Evolutionary conservation across 768 basidiomycete species (phyloP).

Genomic region (Albatrellus ellisii): DNA sequence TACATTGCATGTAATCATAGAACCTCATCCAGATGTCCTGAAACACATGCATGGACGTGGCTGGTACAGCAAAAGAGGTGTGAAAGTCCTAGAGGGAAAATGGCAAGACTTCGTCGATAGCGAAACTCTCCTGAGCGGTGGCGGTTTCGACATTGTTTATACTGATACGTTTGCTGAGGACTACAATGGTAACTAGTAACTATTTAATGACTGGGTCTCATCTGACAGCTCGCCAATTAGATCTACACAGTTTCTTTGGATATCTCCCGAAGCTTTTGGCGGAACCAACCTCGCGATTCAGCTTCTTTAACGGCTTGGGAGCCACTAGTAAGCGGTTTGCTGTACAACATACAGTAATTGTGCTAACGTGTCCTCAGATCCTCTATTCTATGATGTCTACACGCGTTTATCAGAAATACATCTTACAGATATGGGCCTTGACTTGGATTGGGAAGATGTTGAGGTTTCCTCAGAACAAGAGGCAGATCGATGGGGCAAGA

Average conservation of each 20-base stretch:
- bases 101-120: slow-evolving; percentile 82
- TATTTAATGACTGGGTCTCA: neutral
- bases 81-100: slow-evolving; percentile 75
- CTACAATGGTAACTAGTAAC: slow-evolving; percentile 43
- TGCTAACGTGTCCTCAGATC: slow-evolving; percentile 34
- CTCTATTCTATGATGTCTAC: slow-evolving; percentile 85
- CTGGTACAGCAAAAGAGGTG: slow-evolving; percentile 68
- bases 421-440: slow-evolving; percentile 67
- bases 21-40: slow-evolving; percentile 91
- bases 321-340: slow-evolving; percentile 76
- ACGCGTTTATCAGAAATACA: slow-evolving; percentile 77
- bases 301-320: slow-evolving; percentile 96
- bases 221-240: slow-evolving; percentile 20
- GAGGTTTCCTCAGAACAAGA: slow-evolving; percentile 43
- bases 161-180: slow-evolving; percentile 90
- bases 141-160: slow-evolving; percentile 82
- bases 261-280: slow-evolving; percentile 63
- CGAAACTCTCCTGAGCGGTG: slow-evolving; percentile 42
- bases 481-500: slow-evolving; percentile 62
- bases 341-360: neutral
- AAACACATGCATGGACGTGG: slow-evolving; percentile 59
- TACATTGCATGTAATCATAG: slow-evolving; percentile 75
- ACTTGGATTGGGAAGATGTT: slow-evolving; percentile 73
- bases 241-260: slow-evolving; percentile 73
- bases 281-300: slow-evolving; percentile 65